phyloP scores from a whole-genome alignment of 2,329 filamentous ascomycete genomes.

The Epicoccum sorghinum region DNA sequence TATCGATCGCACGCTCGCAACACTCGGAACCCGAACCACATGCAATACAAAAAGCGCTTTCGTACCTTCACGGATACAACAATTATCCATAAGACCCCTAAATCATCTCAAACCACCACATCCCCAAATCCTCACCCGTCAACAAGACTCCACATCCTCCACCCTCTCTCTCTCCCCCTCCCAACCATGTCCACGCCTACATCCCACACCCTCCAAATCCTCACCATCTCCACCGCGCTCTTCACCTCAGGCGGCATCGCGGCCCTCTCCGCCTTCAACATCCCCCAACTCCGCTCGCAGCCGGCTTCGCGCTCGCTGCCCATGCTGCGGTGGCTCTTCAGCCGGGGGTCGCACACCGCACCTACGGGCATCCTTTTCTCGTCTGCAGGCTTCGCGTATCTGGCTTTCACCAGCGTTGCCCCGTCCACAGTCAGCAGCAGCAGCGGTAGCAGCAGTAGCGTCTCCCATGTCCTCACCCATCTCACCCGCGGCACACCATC shows the following conservation, averaged over 20 bases:
- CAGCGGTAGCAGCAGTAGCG: background rate
- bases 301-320: constrained; percentile 48
- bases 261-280: constrained; percentile 41
- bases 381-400: constrained; percentile 34
- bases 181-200: background rate
- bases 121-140: too few relatives aligned
- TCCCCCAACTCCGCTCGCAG: constrained; percentile 41
- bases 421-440: background rate
- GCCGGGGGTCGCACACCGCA: constrained; percentile 46
- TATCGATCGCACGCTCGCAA: too few relatives aligned
- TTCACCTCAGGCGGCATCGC: constrained; percentile 45
- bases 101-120: too few relatives aligned
- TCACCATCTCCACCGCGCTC: constrained; percentile 42
- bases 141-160: too few relatives aligned
- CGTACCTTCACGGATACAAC: background rate
- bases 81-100: background rate
- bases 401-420: constrained; percentile 27
- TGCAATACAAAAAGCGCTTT: background rate
- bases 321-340: constrained; percentile 47
- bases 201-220: constrained; percentile 25
- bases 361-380: constrained; percentile 37
- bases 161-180: background rate
- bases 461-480: background rate
- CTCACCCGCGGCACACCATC: constrained; percentile 11
- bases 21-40: too few relatives aligned